Base-by-base conservation (phyloP, 1,284 basidiomycete species). In the Ustilago cynodontis region DNA sequence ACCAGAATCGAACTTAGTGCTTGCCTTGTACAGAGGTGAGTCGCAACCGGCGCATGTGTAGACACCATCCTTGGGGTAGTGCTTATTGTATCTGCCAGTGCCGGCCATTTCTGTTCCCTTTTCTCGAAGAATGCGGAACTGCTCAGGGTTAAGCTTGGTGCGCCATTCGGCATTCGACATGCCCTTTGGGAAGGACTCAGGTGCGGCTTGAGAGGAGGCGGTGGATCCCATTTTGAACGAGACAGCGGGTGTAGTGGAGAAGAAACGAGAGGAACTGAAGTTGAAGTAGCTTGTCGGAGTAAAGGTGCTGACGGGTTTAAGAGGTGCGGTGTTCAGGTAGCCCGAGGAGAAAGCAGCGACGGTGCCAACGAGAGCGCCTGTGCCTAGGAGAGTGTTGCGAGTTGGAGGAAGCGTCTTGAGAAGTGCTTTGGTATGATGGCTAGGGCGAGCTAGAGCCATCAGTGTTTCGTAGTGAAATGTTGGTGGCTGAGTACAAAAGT, bases 1-100 rank as follows among this genome's bases (percentile, higher is more conserved):
- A 11, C 94, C 94, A 64, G 93, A 94, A 81, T 93, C 90, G 87
- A 97, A 98, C 87, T 98, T 98, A 75, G 93, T 94, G 33, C 89
- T 89, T 80, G 93, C 93, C 87, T 88, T 87, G 77, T 88, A 88
- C 18, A 86, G 79, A 1, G 86, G 86, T 47, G 85, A 76, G 26
- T 81, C 72, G 72, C 86, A 87, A 6, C 85, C 86, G 0, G 85
- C 86, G 52, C 86, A 87, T n/a, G 80, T 86, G 86, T 96, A 98
- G 0, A 92, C 88, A 22, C 95, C 87, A 1, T 88, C 89, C 47
- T 88, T 87, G 18, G 84, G 78, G 54, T 87, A 87, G 86, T 90
- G 89, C 70, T 93, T 90, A 79, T 96, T 91, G 84, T 92, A 95
- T 82, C 92, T 87, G 45, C 93, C 93, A 0, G 92, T 93, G 2